These are phyloP conservation scores for Apiospora rasikravindrae DNA, from an alignment of 2,329 filamentous ascomycete genomes.

Conservation along the genomic window DNA sequence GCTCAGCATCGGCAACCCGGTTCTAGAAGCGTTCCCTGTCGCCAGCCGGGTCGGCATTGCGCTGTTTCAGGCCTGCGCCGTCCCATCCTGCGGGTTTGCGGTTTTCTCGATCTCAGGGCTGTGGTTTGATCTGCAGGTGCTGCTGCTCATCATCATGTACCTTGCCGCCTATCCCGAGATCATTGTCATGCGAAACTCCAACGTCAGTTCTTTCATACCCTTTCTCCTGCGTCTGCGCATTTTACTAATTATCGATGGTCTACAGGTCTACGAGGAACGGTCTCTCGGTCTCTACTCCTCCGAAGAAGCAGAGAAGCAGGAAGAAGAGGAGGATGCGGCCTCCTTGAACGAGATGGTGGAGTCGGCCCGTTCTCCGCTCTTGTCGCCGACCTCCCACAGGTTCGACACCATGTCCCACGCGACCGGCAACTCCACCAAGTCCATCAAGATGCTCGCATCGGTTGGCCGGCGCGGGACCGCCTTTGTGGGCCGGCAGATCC, in stretches of 20 bases:
- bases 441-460: conserved; percentile 18
- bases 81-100: conserved; percentile 70
- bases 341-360: conserved; percentile 12
- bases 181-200: conserved; percentile 61
- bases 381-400: not conserved
- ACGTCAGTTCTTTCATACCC: conserved; percentile 34
- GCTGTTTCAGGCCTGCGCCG: conserved; percentile 65
- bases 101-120: conserved; percentile 64
- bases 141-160: conserved; percentile 57
- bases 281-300: conserved; percentile 54
- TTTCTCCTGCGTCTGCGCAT: no score
- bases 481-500: conserved; percentile 23
- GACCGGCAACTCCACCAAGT: conserved; percentile 10
- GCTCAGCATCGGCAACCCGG: conserved; percentile 66
- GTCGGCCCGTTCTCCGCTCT: not conserved
- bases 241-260: not conserved
- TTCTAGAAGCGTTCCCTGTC: conserved; percentile 55
- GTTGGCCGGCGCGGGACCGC: conserved; percentile 21
- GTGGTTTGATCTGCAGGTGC: conserved; percentile 52
- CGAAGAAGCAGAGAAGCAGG: conserved; percentile 26
- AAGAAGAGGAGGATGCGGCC: conserved; percentile 26
- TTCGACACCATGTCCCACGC: conserved; percentile 20
- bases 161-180: conserved; percentile 56
- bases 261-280: conserved; percentile 61
- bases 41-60: conserved; percentile 65